Evolutionary conservation across 192 early-diverging fungal species (phyloP).

Genomic region (Rhizoclosmatium globosum): DNA sequence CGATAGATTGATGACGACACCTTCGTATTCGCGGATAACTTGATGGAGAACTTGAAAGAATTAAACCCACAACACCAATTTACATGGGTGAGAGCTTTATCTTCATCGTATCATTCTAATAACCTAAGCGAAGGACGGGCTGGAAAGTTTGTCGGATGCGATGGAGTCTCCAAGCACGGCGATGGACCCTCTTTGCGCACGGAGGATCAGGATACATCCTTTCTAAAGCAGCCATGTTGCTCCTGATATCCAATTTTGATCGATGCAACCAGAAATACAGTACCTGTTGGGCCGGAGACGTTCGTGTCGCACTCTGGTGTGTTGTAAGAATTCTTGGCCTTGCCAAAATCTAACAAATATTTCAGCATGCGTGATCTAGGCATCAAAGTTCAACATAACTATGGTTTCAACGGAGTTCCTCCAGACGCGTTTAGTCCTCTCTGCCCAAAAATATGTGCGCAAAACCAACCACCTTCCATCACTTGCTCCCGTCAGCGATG

Average conservation of each 20-base stretch:
- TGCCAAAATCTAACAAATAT: not conserved
- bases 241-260: conserved; percentile 39
- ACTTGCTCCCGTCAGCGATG: too few relatives aligned
- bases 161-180: conserved; percentile 53
- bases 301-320: conserved; percentile 44
- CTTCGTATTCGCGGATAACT: conserved; percentile 63
- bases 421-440: too few relatives aligned
- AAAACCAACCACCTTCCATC: too few relatives aligned
- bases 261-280: conserved; percentile 37
- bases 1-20: conserved; percentile 69
- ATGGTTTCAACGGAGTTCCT: not conserved
- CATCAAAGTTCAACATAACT: not conserved
- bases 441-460: too few relatives aligned
- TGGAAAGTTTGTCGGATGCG: conserved; percentile 50
- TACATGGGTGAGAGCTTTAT: conserved; percentile 55
- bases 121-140: not conserved
- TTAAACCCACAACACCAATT: conserved; percentile 46
- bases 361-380: conserved; percentile 1
- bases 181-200: conserved; percentile 61
- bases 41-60: conserved; percentile 40
- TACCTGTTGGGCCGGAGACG: conserved; percentile 47
- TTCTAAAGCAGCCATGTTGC: conserved; percentile 52
- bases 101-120: conserved; percentile 35
- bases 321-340: conserved; percentile 1
- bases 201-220: conserved; percentile 65